Conservation (phyloP, 495 filamentous ascomycete genomes). For the Delitschia confertaspora region DNA sequence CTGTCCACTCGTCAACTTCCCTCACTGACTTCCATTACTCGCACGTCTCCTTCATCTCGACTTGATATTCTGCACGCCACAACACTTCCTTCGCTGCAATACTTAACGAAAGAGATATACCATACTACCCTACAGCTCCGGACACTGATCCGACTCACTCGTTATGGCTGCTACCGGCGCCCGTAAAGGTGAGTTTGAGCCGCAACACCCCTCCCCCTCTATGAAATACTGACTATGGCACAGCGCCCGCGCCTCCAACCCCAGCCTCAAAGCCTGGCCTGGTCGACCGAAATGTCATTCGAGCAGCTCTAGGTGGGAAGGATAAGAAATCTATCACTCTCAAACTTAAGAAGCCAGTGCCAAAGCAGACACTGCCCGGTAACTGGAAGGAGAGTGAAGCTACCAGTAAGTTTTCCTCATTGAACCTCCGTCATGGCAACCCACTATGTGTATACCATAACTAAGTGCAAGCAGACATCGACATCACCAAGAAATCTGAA, state of each 20-base stretch:
- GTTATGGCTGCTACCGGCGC: slow-evolving; percentile 19
- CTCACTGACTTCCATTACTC: no score
- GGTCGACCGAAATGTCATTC: slow-evolving; percentile 10
- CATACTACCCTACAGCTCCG: no score
- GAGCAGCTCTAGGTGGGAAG: slow-evolving; percentile 11
- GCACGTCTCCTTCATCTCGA: no score
- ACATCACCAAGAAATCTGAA: slow-evolving; percentile 5
- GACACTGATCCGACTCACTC: background rate
- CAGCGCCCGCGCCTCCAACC: slow-evolving; percentile 10
- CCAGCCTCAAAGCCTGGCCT: slow-evolving; percentile 11
- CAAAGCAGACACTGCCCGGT: slow-evolving; percentile 26
- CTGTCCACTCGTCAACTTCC: no score
- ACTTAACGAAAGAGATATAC: no score
- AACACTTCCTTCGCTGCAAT: no score
- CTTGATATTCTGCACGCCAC: no score
- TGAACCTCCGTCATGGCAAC: background rate
- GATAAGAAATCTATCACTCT: slow-evolving; percentile 24
- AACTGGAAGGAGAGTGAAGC: slow-evolving; percentile 31
- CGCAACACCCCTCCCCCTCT: slow-evolving; percentile 6
- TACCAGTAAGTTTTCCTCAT: slow-evolving; percentile 14
- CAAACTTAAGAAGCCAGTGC: slow-evolving; percentile 26
- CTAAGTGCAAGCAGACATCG: slow-evolving; percentile 8
- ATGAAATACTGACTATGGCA: slow-evolving; percentile 1
- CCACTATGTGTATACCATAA: background rate
- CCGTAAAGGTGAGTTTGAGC: slow-evolving; percentile 17